A percentile compares a stretch with the other conserved stretches of the same genome.
Conservation (phyloP, 768 basidiomycete species). For the Hydnomerulius pinastri region DNA sequence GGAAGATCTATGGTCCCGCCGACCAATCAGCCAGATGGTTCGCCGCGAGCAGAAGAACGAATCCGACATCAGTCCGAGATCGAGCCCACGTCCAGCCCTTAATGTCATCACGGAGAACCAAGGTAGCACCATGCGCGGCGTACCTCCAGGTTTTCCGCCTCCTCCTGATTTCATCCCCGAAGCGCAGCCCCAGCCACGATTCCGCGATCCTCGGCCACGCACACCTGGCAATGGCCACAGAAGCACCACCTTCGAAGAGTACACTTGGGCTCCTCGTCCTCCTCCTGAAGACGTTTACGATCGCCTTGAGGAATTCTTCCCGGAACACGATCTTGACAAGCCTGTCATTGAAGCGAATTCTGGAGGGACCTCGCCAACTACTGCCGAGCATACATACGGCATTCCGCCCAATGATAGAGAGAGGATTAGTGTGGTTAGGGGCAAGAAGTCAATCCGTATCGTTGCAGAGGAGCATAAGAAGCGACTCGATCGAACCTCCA, state of each 20-base stretch:
- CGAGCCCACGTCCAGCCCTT: slow-evolving; percentile 29
- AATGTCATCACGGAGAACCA: slow-evolving; percentile 31
- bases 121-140: slow-evolving; percentile 13
- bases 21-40: slow-evolving; percentile 31
- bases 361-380: slow-evolving; percentile 77
- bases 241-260: slow-evolving; percentile 65
- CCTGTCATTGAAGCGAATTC: slow-evolving; percentile 88
- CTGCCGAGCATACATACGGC: slow-evolving; percentile 51
- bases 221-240: slow-evolving; percentile 29
- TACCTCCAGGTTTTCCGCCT: slow-evolving; percentile 20
- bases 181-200: slow-evolving; percentile 12
- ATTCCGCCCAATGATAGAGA: slow-evolving; percentile 35
- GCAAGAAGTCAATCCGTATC: slow-evolving; percentile 90
- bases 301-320: slow-evolving; percentile 92
- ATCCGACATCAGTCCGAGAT: slow-evolving; percentile 14
- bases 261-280: slow-evolving; percentile 89
- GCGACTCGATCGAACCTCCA: slow-evolving; percentile 68
- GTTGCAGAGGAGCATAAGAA: slow-evolving; percentile 89
- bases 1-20: slow-evolving; percentile 32
- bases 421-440: slow-evolving; percentile 49
- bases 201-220: slow-evolving; percentile 24
- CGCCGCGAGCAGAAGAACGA: slow-evolving; percentile 17
- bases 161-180: slow-evolving; percentile 18
- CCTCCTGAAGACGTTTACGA: slow-evolving; percentile 92
- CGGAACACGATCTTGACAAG: slow-evolving; percentile 93